These are phyloP conservation scores for Stemphylium lycopersici DNA, from an alignment of 2,329 filamentous ascomycete genomes.

Conservation along the genomic window DNA sequence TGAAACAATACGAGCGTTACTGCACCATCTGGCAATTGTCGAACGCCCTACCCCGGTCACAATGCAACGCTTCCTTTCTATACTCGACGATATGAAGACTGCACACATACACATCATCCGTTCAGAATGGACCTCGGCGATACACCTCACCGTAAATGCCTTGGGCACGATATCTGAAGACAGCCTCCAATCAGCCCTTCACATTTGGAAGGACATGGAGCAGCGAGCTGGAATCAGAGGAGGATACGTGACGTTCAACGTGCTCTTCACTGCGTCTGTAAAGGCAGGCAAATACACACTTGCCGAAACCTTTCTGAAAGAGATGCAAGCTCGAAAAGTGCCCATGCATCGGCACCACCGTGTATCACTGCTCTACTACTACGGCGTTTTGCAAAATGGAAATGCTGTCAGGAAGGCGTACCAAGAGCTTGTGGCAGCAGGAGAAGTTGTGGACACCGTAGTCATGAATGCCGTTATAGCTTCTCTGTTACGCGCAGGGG, in stretches of 20 bases:
- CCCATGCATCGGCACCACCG: conserved; percentile 79
- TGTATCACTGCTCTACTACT: conserved; percentile 81
- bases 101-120: conserved; percentile 71
- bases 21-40: conserved; percentile 71
- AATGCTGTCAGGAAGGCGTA: conserved; percentile 79
- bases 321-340: conserved; percentile 75
- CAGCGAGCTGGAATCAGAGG: conserved; percentile 66
- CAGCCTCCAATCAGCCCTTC: conserved; percentile 72
- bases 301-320: conserved; percentile 81
- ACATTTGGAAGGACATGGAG: conserved; percentile 92
- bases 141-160: conserved; percentile 78
- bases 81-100: conserved; percentile 82
- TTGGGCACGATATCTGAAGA: conserved; percentile 63
- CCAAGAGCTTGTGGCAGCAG: conserved; percentile 78
- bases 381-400: conserved; percentile 76
- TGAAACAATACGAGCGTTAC: conserved; percentile 64
- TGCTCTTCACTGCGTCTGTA: conserved; percentile 86
- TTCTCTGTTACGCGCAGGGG: conserved; percentile 76
- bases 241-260: conserved; percentile 86
- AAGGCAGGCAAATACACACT: conserved; percentile 84
- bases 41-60: conserved; percentile 58
- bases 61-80: conserved; percentile 81
- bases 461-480: conserved; percentile 87
- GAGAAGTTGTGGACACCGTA: conserved; percentile 86
- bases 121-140: conserved; percentile 82